These are phyloP conservation scores for Pseudopyricularia cyperi DNA, from an alignment of 2,329 filamentous ascomycete genomes.

Conservation along the genomic window DNA sequence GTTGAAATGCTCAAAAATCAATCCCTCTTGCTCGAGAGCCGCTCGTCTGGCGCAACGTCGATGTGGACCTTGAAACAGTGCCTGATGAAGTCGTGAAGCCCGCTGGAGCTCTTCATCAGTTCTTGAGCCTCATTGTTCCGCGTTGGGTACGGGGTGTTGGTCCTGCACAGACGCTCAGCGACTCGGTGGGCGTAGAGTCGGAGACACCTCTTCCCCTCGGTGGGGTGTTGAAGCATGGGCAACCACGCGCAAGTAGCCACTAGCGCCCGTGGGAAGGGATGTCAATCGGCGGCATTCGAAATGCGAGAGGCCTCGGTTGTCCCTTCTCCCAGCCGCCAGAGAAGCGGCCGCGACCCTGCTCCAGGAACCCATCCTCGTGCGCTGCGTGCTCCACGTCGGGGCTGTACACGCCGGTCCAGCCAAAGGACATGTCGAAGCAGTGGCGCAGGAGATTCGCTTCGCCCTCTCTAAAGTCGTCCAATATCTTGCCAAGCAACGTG, in stretches of 20 bases:
- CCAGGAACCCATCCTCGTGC: conserved; percentile 18
- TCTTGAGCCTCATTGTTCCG: not conserved
- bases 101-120: not conserved
- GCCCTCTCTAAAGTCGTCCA: conserved; percentile 13
- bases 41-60: not conserved
- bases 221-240: not conserved
- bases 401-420: conserved; percentile 23
- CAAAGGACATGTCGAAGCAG: conserved; percentile 21
- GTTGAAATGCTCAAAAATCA: not conserved
- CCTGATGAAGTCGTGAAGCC: not conserved
- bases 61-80: not conserved
- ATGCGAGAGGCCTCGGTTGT: not conserved
- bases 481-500: conserved; percentile 20
- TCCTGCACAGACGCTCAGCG: not conserved
- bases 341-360: conserved; percentile 26
- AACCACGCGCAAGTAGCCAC: conserved; percentile 2
- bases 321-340: conserved; percentile 13
- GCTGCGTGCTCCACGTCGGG: conserved; percentile 17
- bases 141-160: not conserved
- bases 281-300: not conserved
- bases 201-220: not conserved
- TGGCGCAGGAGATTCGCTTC: conserved; percentile 17
- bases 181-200: not conserved
- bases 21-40: not conserved
- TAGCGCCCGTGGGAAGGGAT: not conserved